Evolutionary conservation across 371 early-diverging fungal species (phyloP).

Genomic region (Saksenaea vasiformis): DNA sequence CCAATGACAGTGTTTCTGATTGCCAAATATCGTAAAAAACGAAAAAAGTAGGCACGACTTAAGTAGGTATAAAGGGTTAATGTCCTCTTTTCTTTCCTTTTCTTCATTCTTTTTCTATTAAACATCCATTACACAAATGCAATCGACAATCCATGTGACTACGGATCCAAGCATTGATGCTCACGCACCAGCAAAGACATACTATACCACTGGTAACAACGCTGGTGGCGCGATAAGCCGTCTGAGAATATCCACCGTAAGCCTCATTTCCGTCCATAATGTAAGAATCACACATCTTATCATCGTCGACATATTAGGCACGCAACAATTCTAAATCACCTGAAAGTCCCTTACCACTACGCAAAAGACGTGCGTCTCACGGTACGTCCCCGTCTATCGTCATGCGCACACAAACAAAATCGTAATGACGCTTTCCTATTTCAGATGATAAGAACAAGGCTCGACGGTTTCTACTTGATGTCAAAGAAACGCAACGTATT

Average conservation of each 20-base stretch:
- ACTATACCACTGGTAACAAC: slow-evolving; percentile 56
- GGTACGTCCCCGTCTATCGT: slow-evolving; percentile 21
- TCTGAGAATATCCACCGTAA: slow-evolving; percentile 20
- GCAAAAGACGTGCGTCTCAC: slow-evolving; percentile 45
- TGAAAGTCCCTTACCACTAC: slow-evolving; percentile 12
- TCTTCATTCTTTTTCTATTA: slow-evolving; percentile 1
- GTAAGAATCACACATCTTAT: background rate
- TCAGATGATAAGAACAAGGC: slow-evolving; percentile 78
- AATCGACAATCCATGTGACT: slow-evolving; percentile 28
- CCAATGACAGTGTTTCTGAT: slow-evolving; percentile 1
- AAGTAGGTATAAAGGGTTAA: background rate
- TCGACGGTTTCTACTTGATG: slow-evolving; percentile 83
- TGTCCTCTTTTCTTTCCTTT: background rate
- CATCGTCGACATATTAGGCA: slow-evolving; percentile 5
- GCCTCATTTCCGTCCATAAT: background rate
- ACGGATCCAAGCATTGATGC: slow-evolving; percentile 34
- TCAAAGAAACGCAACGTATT: slow-evolving; percentile 76
- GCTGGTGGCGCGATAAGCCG: slow-evolving; percentile 28
- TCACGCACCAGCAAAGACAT: slow-evolving; percentile 50
- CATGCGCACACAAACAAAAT: background rate
- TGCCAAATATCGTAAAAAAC: slow-evolving; percentile 4
- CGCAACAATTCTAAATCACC: background rate
- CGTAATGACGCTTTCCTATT: slow-evolving; percentile 2
- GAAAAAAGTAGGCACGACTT: background rate
- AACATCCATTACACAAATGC: slow-evolving; percentile 12